Percentiles rank a stretch among this genome's conserved stretches.
These are phyloP conservation scores for Pseudomassariella vexata DNA, from an alignment of 2,329 filamentous ascomycete genomes.

Conservation along the genomic window DNA sequence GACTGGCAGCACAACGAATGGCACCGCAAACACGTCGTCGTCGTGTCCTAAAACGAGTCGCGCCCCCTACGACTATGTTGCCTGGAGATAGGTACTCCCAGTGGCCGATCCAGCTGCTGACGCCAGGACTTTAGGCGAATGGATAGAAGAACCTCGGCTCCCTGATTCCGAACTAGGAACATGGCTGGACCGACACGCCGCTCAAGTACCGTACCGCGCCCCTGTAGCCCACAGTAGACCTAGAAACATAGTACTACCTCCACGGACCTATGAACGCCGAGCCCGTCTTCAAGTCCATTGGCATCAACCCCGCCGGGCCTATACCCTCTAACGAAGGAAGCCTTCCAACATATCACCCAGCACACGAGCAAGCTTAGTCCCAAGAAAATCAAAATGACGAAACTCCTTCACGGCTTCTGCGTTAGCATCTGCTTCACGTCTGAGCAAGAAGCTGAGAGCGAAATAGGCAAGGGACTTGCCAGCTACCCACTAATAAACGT, in stretches of 20 bases:
- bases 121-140: too few relatives aligned
- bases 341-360: conserved; percentile 24
- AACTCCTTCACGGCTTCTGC: conserved; percentile 33
- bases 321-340: conserved; percentile 20
- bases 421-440: conserved; percentile 38
- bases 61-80: too few relatives aligned
- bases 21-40: too few relatives aligned
- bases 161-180: conserved; percentile 30
- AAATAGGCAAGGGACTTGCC: conserved; percentile 35
- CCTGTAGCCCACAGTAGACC: conserved; percentile 41
- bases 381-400: conserved; percentile 35
- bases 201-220: conserved; percentile 35
- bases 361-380: conserved; percentile 26
- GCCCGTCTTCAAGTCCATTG: conserved; percentile 37
- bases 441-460: conserved; percentile 33
- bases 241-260: conserved; percentile 41
- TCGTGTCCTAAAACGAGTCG: too few relatives aligned
- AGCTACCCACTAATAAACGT: conserved; percentile 36
- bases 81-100: too few relatives aligned
- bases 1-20: too few relatives aligned
- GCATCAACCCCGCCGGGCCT: conserved; percentile 27
- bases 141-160: conserved; percentile 22
- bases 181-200: conserved; percentile 27
- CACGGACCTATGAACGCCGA: conserved; percentile 42
- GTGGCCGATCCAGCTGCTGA: too few relatives aligned